Conservation (phyloP, 1,139 yeast species). For the Meyerozyma smithsonii region DNA sequence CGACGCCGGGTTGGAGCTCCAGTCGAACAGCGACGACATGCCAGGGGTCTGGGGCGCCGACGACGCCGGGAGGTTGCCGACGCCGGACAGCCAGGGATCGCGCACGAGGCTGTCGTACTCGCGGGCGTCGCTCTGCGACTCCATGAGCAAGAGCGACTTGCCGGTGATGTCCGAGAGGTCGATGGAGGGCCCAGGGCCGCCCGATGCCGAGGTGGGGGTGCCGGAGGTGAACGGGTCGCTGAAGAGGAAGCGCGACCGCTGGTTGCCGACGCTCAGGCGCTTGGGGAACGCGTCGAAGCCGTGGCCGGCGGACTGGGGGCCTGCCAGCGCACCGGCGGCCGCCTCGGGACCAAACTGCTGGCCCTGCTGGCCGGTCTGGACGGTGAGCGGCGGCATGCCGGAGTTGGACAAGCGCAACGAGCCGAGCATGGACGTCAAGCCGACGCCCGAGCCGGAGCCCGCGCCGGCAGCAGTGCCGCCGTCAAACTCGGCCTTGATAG, state of each 20-base stretch:
- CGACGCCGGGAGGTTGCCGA: constrained; percentile 5
- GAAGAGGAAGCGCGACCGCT: constrained; percentile 65
- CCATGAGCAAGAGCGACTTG: constrained; percentile 52
- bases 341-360: constrained; percentile 4
- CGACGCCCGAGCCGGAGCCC: constrained; percentile 8
- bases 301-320: constrained; percentile 5
- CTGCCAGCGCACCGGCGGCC: constrained; percentile 4
- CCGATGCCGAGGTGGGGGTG: constrained; percentile 12
- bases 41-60: constrained; percentile 39
- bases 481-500: constrained; percentile 50
- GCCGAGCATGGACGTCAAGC: constrained; percentile 16
- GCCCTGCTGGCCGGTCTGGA: constrained; percentile 1
- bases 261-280: constrained; percentile 52
- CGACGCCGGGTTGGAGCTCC: constrained; percentile 17
- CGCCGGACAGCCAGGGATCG: constrained; percentile 37
- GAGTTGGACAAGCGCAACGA: constrained; percentile 26
- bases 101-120: constrained; percentile 49
- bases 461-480: constrained; percentile 19
- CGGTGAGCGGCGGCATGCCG: constrained; percentile 22
- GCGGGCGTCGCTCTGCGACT: constrained; percentile 50
- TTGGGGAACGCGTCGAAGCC: constrained; percentile 28
- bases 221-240: constrained; percentile 53
- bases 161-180: constrained; percentile 41
- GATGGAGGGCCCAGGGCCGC: constrained; percentile 17
- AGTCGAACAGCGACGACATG: constrained; percentile 24